phyloP scores from a whole-genome alignment of 139 green algal species.

The Gonium pectorale region DNA sequence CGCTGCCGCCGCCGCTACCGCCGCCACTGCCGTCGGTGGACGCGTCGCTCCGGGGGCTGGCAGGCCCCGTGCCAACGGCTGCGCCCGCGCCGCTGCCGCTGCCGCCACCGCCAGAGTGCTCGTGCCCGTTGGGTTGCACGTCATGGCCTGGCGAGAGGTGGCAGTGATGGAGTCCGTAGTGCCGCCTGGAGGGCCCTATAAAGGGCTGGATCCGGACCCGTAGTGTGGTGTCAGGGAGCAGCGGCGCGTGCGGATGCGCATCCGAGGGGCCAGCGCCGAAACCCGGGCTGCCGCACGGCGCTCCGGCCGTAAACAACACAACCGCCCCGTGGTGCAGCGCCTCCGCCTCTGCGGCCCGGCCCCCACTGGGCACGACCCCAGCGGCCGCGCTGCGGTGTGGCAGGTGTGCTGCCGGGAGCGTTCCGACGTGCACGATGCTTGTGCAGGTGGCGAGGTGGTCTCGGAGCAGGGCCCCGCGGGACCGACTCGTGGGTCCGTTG shows the following conservation, averaged over 20 bases:
- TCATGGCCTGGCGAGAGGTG: too few relatives aligned
- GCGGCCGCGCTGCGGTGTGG: background rate
- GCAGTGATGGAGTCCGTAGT: too few relatives aligned
- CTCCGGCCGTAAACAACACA: background rate
- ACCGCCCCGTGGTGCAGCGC: background rate
- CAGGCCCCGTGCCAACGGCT: too few relatives aligned
- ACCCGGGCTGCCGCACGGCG: background rate
- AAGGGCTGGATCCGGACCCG: too few relatives aligned
- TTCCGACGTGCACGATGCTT: background rate
- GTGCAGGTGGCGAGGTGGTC: background rate
- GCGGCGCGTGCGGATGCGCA: too few relatives aligned
- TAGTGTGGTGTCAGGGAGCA: too few relatives aligned
- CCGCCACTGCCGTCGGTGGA: background rate
- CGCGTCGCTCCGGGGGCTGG: too few relatives aligned
- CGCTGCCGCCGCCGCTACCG: background rate
- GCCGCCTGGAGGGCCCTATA: too few relatives aligned
- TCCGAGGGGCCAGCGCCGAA: too few relatives aligned
- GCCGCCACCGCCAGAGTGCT: too few relatives aligned
- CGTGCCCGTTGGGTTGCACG: too few relatives aligned
- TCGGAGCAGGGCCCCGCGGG: background rate
- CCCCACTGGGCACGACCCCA: background rate
- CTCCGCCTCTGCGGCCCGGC: background rate
- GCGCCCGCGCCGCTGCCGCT: too few relatives aligned
- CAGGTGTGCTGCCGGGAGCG: conserved; percentile 6
- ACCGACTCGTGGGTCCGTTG: background rate